Percentiles rank a stretch among this genome's conserved stretches.
These are phyloP conservation scores for Aspergillus novofumigatus DNA, from an alignment of 2,329 filamentous ascomycete species.

Conservation along the genomic window DNA sequence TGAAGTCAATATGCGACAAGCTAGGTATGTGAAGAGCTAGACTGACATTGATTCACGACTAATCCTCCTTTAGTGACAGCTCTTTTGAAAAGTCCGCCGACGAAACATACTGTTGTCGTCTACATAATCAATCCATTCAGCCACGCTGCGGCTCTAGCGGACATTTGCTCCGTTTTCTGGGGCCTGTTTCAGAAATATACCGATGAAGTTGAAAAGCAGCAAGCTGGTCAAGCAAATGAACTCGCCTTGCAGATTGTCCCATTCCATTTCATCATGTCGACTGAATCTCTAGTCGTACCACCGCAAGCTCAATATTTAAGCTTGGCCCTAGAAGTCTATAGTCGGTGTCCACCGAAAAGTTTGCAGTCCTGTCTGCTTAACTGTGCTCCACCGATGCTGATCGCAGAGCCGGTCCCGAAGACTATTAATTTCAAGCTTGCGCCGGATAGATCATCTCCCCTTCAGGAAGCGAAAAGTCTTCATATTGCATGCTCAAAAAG, in stretches of 20 bases:
- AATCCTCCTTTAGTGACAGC: conserved; percentile 27
- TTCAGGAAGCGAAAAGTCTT: conserved; percentile 54
- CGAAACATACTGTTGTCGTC: conserved; percentile 48
- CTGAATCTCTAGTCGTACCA: conserved; percentile 50
- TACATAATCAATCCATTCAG: conserved; percentile 58
- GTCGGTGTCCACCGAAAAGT: conserved; percentile 50
- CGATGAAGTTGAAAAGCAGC: conserved; percentile 32
- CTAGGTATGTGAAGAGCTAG: conserved; percentile 29
- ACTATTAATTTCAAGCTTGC: conserved; percentile 53
- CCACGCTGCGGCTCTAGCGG: conserved; percentile 41
- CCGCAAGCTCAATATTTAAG: conserved; percentile 46
- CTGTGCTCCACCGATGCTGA: conserved; percentile 50
- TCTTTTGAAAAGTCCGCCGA: conserved; percentile 30
- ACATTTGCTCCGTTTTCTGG: conserved; percentile 57
- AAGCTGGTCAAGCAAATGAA: conserved; percentile 38
- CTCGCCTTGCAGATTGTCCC: conserved; percentile 57
- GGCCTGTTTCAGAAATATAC: conserved; percentile 53
- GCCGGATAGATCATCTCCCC: conserved; percentile 50
- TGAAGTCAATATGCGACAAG: conserved; percentile 32
- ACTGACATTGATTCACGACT: background rate
- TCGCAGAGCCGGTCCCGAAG: conserved; percentile 51
- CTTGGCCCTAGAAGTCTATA: conserved; percentile 56
- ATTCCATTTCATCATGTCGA: conserved; percentile 50
- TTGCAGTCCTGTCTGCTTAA: conserved; percentile 36
- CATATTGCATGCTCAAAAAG: conserved; percentile 58